Evolutionary conservation across 352 stramenopile genomes (phyloP), one percentile per base, ranked within the genome.

Genomic region (Globisporangium radiosum): DNA sequence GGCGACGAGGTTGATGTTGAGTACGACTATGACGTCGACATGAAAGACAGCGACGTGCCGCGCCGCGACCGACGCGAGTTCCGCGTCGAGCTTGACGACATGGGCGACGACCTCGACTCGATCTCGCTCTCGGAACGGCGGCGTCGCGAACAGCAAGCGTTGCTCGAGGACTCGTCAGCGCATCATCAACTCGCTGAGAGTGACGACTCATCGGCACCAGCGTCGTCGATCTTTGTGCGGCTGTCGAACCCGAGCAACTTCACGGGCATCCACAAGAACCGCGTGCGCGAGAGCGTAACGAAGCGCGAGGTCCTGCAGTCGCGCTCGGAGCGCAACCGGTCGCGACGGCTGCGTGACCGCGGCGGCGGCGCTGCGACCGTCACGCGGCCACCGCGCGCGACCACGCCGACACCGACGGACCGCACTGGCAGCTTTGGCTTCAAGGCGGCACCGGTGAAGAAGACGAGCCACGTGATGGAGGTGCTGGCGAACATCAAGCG

Each of bases 231-330:
- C 40, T 95, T 95, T 52, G 88, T 82, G 13, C 75, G 86, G n/a
- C 71, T 95, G 5, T 87, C 86, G 0, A 94, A 95, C 44, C 86
- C 86, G 47, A 92, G 68, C 37, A 95, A 93, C 57, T 95, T 95
- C 43, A 95, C 86, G 17, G 86, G 86, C 15, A 95, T 92, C 58
- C 86, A 95, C 75, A 92, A 92, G 67, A 91, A 92, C 51, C 83
- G 86, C 5, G 77, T 89, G 40, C 68, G 75, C 42, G 85, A 94
- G 55, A 92, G 81, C 70, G 80, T 77, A 44, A 76, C 75, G 7
- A 94, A 94, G 68, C 79, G 85, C 43, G 85, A 94, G 56, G 69
- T 93, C 51, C 45, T 94, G 8, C 85, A 94, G 54, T 84, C 70
- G 52, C 79, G 81, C 10, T 80, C 75, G 3, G 81, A 94, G 55